Evolutionary conservation across 371 early-diverging fungal species (phyloP), one percentile per base, ranked within the genome.

Genomic region (Phascolomyces articulosus): DNA sequence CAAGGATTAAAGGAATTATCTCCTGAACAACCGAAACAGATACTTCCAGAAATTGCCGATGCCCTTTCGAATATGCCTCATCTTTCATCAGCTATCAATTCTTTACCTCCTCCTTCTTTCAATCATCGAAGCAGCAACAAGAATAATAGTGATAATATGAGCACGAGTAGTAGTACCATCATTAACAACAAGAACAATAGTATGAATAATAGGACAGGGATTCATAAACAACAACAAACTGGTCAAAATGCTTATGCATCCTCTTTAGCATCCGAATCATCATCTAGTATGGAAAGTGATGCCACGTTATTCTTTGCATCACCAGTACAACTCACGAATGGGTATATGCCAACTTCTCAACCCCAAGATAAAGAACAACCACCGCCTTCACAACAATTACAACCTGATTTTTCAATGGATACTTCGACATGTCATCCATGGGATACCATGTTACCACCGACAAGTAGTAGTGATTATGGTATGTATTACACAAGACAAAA

Each of bases 1-100:
- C 77, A 77, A 68, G 75, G 72, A 0, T 40, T 73, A 8, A 57
- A 63, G 29, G 77, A 80, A 18, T 53, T 76, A 16, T 27, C 48
- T 26, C 31, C 40, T 20, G 38, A 58, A 0, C 16, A 28, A 1
- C 26, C n/a, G 1, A 24, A 38, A 13, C 31, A 18, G 28, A n/a
- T 40, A 34, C 20, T 53, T 28, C 51, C 51, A 23, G 51, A 21
- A 8, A 24, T 51, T 20, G 51, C 51, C 20, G 51, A 11, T 23
- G 51, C 51, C 4, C 51, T 51, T 51, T 21, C 51, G 7, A 51
- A 62, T 47, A 62, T 62, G 63, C 40, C 24, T 34, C 60, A 74
- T 26, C 58, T 51, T 26, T 28, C 65, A 2, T 47, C 48, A 40
- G n/a, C 48, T 24, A 11, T 40, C 6, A 47, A 31, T 28, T 38